phyloP scores from a whole-genome alignment of 1,284 basidiomycete species.

The Marasmius fiardii region DNA sequence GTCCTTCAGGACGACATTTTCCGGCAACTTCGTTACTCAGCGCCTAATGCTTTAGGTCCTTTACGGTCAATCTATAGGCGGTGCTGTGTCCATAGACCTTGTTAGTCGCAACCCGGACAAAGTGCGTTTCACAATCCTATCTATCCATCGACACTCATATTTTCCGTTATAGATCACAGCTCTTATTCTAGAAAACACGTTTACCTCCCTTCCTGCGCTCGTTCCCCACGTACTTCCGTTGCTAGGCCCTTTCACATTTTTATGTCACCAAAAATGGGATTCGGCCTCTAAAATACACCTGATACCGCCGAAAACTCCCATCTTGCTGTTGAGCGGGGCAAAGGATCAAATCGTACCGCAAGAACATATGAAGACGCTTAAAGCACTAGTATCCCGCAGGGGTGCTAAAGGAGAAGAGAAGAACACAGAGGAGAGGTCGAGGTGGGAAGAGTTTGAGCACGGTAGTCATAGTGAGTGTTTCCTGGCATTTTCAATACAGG shows the following conservation, averaged over 20 bases:
- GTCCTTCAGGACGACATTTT: conserved; percentile 16
- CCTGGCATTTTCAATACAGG: not conserved
- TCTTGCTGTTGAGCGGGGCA: conserved; percentile 84
- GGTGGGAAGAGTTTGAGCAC: conserved; percentile 44
- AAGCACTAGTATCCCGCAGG: conserved; percentile 54
- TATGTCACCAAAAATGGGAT: conserved; percentile 92
- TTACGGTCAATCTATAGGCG: conserved; percentile 95
- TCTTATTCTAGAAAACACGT: conserved; percentile 93
- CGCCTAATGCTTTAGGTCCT: conserved; percentile 47
- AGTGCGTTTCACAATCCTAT: conserved; percentile 35
- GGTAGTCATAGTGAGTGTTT: conserved; percentile 65
- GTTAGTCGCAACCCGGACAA: conserved; percentile 75
- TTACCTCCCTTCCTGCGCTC: conserved; percentile 76
- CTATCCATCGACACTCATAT: conserved; percentile 2
- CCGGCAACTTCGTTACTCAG: not conserved
- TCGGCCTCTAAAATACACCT: conserved; percentile 67
- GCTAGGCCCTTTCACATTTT: conserved; percentile 74
- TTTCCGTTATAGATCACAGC: conserved; percentile 62
- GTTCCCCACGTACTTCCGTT: conserved; percentile 82
- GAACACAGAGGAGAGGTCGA: conserved; percentile 4
- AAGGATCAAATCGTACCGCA: conserved; percentile 85
- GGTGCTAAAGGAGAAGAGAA: conserved; percentile 4
- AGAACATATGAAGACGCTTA: conserved; percentile 80
- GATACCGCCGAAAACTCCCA: conserved; percentile 70
- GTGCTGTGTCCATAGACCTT: conserved; percentile 91